A percentile compares a stretch with the other conserved stretches of the same genome.
Evolutionary conservation across 148 eudicot species (phyloP).

Genomic region (Gaultheria prostrata): DNA sequence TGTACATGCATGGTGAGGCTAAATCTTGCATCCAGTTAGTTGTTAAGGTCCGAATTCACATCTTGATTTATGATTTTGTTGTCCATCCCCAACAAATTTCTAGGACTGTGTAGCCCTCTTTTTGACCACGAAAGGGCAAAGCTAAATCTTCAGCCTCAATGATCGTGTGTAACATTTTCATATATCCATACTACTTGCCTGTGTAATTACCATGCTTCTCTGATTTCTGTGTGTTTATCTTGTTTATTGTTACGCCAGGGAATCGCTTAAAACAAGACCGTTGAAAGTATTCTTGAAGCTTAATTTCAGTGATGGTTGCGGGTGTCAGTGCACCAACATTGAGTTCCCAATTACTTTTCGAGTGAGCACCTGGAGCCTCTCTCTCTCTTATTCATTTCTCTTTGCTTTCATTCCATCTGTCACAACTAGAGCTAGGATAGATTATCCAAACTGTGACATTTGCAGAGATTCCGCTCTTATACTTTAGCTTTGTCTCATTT

Average conservation of each 20-base stretch:
- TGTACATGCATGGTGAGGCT: background rate
- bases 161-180: no score
- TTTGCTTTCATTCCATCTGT: background rate
- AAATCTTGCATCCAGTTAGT: background rate
- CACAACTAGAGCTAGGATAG: background rate
- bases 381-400: background rate
- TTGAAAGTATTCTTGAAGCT: slow-evolving; percentile 37
- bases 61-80: background rate
- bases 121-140: background rate
- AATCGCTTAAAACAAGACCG: slow-evolving; percentile 38
- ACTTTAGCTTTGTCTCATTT: background rate
- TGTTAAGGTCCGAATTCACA: no score
- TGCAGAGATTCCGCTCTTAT: background rate
- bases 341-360: slow-evolving; percentile 45
- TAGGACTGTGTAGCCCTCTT: background rate
- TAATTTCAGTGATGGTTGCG: slow-evolving; percentile 49
- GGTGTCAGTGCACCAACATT: slow-evolving; percentile 32
- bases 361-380: slow-evolving; percentile 26
- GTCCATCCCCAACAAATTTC: background rate
- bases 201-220: background rate
- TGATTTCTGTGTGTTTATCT: background rate
- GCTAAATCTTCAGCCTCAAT: no score
- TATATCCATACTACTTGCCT: background rate
- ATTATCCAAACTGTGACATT: background rate
- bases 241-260: slow-evolving; percentile 27